Conservation (phyloP, 2,329 filamentous ascomycete species). For the Nemania sp. region DNA sequence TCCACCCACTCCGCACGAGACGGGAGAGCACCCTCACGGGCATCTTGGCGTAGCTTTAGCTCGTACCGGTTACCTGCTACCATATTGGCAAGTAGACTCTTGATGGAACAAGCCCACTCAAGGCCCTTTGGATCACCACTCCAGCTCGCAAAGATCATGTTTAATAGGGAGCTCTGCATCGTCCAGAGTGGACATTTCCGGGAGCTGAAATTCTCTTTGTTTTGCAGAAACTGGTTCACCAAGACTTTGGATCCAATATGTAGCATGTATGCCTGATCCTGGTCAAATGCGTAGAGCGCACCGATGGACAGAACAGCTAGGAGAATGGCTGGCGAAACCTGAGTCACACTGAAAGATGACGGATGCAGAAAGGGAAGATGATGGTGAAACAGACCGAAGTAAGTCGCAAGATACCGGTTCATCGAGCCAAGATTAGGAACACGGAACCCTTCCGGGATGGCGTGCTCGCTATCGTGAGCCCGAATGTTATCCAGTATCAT, state of each 20-base stretch:
- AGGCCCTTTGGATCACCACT: conserved; percentile 97
- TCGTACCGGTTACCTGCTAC: conserved; percentile 97
- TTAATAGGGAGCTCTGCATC: conserved; percentile 95
- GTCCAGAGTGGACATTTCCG: conserved; percentile 97
- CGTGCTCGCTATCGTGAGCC: conserved; percentile 81
- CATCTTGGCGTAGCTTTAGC: conserved; percentile 91
- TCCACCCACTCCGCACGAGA: conserved; percentile 93
- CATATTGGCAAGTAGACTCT: conserved; percentile 98
- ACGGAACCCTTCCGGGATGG: conserved; percentile 89
- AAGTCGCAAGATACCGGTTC: conserved; percentile 93
- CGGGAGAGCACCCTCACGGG: conserved; percentile 79
- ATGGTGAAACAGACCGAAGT: conserved; percentile 97
- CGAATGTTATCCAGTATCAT: conserved; percentile 89
- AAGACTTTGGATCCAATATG: conserved; percentile 98
- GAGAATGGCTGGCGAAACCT: conserved; percentile 83
- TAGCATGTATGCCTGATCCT: conserved; percentile 95
- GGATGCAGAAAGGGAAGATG: conserved; percentile 96
- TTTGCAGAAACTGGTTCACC: conserved; percentile 95
- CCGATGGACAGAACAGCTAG: conserved; percentile 94
- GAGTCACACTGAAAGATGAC: conserved; percentile 85
- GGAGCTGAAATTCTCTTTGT: conserved; percentile 99
- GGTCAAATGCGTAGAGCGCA: conserved; percentile 95
- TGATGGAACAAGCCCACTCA: conserved; percentile 99
- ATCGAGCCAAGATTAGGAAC: conserved; percentile 83
- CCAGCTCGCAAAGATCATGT: conserved; percentile 99